These are phyloP conservation scores for Phytopythium oedochilum DNA, from an alignment of 352 stramenopile species.

Conservation along the genomic window DNA sequence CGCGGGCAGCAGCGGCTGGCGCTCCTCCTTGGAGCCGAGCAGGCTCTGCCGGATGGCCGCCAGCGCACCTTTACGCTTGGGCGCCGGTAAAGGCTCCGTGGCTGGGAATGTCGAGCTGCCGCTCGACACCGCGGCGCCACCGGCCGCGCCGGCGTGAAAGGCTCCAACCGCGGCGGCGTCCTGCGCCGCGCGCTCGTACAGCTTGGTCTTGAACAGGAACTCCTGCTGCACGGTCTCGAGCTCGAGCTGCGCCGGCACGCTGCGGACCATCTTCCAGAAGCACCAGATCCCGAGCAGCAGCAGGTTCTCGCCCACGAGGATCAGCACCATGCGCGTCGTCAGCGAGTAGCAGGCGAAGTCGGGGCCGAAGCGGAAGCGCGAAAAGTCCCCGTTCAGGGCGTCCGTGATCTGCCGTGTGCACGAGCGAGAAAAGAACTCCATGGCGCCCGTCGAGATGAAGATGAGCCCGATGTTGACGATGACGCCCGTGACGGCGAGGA, in stretches of 20 bases:
- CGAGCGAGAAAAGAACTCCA: conserved; percentile 59
- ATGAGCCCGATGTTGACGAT: conserved; percentile 75
- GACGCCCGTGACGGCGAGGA: conserved; percentile 60
- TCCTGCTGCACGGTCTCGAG: conserved; percentile 66
- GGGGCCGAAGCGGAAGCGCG: conserved; percentile 63
- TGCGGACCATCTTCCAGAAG: conserved; percentile 66
- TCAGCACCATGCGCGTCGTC: conserved; percentile 74
- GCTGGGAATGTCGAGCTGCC: not conserved
- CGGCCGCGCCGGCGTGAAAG: not conserved
- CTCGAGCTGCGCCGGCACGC: conserved; percentile 52
- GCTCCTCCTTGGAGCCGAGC: conserved; percentile 41
- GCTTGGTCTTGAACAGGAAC: conserved; percentile 65
- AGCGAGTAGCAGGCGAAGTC: conserved; percentile 75
- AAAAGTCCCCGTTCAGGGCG: conserved; percentile 52
- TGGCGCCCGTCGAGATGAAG: conserved; percentile 73
- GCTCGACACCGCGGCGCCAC: not conserved
- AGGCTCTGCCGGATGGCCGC: not conserved
- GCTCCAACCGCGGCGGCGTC: not conserved
- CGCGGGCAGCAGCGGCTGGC: conserved; percentile 41
- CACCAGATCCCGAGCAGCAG: conserved; percentile 52
- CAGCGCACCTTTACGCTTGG: conserved; percentile 6
- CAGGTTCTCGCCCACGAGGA: conserved; percentile 68
- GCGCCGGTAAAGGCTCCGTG: not conserved
- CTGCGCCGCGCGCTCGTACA: conserved; percentile 46
- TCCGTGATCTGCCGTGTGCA: conserved; percentile 52